These are phyloP conservation scores for Penicillium sp. DNA, from an alignment of 2,329 filamentous ascomycete genomes.

Conservation along the genomic window DNA sequence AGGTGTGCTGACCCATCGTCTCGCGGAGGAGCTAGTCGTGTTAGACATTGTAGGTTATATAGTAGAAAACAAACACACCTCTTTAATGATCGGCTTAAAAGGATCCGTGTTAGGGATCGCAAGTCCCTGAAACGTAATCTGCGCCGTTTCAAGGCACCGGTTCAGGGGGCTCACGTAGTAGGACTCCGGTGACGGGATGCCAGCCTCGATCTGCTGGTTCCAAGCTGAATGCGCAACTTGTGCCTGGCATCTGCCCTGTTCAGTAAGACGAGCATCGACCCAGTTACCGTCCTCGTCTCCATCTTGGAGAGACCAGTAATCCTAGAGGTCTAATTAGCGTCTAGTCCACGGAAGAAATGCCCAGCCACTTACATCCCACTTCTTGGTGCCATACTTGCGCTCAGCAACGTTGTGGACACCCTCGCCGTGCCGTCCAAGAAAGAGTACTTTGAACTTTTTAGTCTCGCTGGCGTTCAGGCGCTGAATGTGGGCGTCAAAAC, in stretches of 20 bases:
- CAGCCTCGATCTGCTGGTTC: conserved; percentile 46
- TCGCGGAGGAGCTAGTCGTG: conserved; percentile 52
- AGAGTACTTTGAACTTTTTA: conserved; percentile 56
- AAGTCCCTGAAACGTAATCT: conserved; percentile 53
- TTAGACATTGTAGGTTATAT: neutral
- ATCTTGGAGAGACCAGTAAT: conserved; percentile 60
- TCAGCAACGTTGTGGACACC: conserved; percentile 64
- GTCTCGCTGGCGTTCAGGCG: conserved; percentile 45
- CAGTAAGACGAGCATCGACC: conserved; percentile 60
- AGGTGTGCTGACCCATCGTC: conserved; percentile 61
- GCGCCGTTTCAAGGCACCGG: conserved; percentile 59
- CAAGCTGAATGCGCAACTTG: conserved; percentile 48
- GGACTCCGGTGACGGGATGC: conserved; percentile 54
- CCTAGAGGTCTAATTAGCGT: conserved; percentile 30
- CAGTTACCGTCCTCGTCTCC: conserved; percentile 57
- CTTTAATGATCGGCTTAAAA: conserved; percentile 59
- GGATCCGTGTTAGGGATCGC: conserved; percentile 46
- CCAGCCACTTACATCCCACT: conserved; percentile 55
- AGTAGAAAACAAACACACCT: conserved; percentile 36
- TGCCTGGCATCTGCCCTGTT: conserved; percentile 54
- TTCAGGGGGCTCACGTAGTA: conserved; percentile 61
- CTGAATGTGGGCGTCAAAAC: conserved; percentile 51
- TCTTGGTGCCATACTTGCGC: conserved; percentile 56
- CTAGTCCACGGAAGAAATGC: neutral
- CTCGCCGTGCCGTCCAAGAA: conserved; percentile 61